These are phyloP conservation scores for Backusella tarrabulga DNA, from an alignment of 192 early-diverging fungal genomes.

Conservation along the genomic window DNA sequence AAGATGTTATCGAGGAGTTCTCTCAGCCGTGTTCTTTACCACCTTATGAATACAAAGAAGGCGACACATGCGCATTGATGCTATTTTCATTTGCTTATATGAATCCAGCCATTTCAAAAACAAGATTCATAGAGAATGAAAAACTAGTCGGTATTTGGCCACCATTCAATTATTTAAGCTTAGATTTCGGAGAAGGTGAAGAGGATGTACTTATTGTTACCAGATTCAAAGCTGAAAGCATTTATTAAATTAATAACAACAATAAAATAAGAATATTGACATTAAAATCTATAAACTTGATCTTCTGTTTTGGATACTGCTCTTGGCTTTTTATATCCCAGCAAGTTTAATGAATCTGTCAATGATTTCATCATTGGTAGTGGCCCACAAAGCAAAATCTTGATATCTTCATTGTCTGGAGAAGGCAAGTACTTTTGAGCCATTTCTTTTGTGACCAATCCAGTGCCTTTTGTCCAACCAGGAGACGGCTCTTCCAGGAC, in stretches of 20 bases:
- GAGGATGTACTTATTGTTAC: constrained; percentile 1
- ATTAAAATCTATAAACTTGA: constrained; percentile 26
- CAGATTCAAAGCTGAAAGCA: constrained; percentile 2
- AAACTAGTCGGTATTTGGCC: constrained; percentile 2
- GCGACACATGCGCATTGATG: neutral
- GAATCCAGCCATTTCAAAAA: neutral
- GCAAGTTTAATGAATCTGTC: constrained; percentile 30
- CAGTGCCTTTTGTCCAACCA: neutral
- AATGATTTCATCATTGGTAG: constrained; percentile 65
- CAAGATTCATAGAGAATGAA: neutral
- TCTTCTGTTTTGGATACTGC: constrained; percentile 26
- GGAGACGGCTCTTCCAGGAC: neutral
- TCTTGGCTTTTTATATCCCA: constrained; percentile 25
- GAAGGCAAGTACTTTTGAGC: neutral
- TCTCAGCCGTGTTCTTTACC: neutral
- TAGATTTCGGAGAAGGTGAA: neutral
- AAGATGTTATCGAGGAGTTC: constrained; percentile 1
- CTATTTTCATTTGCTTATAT: constrained; percentile 5
- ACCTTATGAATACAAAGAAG: neutral
- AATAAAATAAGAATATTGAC: neutral
- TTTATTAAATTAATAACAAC: neutral
- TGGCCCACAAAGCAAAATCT: constrained; percentile 90
- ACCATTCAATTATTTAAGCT: neutral
- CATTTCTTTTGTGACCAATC: neutral
- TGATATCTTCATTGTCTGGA: constrained; percentile 55